Conservation (phyloP, 352 stramenopile genomes). For the Phytopythium sindhum region DNA sequence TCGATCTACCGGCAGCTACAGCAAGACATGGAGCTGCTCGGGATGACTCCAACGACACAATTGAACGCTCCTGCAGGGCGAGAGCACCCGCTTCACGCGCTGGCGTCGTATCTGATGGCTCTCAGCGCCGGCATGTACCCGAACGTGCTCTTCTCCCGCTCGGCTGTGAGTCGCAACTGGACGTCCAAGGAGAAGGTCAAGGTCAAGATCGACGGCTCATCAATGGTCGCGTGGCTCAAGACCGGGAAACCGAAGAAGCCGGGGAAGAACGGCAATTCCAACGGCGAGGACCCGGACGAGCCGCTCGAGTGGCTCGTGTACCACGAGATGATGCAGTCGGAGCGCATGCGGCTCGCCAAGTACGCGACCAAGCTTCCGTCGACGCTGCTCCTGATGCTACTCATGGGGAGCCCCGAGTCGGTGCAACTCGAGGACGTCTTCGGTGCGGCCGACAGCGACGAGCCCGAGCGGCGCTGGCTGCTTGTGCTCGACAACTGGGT, state of each 20-base stretch:
- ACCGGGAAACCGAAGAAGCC: slow-evolving; percentile 15
- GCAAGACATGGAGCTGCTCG: slow-evolving; percentile 51
- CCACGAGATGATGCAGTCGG: slow-evolving; percentile 85
- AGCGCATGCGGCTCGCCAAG: slow-evolving; percentile 60
- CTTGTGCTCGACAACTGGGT: slow-evolving; percentile 78
- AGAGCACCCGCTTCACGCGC: slow-evolving; percentile 20
- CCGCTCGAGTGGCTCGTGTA: slow-evolving; percentile 72
- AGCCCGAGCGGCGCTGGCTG: slow-evolving; percentile 28
- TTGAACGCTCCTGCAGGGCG: slow-evolving; percentile 16
- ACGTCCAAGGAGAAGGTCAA: slow-evolving; percentile 83
- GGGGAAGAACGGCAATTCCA: slow-evolving; percentile 20
- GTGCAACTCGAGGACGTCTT: slow-evolving; percentile 27
- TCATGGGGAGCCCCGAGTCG: slow-evolving; percentile 55
- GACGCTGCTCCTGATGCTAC: slow-evolving; percentile 44
- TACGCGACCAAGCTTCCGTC: slow-evolving; percentile 71
- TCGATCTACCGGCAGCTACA: slow-evolving; percentile 68
- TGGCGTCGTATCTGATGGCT: slow-evolving; percentile 61
- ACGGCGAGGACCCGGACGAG: slow-evolving; percentile 15
- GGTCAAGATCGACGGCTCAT: slow-evolving; percentile 59
- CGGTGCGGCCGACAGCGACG: slow-evolving; percentile 6
- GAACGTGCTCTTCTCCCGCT: slow-evolving; percentile 57
- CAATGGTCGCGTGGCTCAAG: slow-evolving; percentile 39
- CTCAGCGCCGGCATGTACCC: slow-evolving; percentile 71
- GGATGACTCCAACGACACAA: slow-evolving; percentile 45
- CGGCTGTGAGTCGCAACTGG: slow-evolving; percentile 51